phyloP scores from a whole-genome alignment of 1,139 yeast genomes.

The Blastobotrys illinoisensis region DNA sequence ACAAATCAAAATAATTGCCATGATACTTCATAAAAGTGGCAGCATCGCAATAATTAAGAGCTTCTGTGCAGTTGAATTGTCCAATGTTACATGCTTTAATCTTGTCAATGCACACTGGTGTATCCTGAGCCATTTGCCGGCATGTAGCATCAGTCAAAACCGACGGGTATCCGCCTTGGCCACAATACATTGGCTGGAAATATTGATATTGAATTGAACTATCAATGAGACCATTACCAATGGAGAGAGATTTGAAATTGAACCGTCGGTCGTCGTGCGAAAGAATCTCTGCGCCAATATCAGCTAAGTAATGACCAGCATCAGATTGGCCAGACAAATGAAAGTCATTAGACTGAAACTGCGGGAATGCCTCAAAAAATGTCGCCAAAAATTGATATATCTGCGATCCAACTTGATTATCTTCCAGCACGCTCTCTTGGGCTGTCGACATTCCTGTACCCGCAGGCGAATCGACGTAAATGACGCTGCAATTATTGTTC shows the following conservation, averaged over 20 bases:
- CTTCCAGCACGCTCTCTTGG: slow-evolving; percentile 41
- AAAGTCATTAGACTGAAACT: slow-evolving; percentile 45
- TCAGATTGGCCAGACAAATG: slow-evolving; percentile 75
- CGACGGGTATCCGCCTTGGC: slow-evolving; percentile 60
- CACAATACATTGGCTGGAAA: slow-evolving; percentile 73
- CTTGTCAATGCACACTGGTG: slow-evolving; percentile 21
- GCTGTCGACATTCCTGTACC: slow-evolving; percentile 68
- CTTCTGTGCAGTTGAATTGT: slow-evolving; percentile 11
- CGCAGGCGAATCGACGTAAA: slow-evolving; percentile 60
- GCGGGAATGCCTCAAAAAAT: slow-evolving; percentile 60
- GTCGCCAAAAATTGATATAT: slow-evolving; percentile 62
- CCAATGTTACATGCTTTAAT: slow-evolving; percentile 11
- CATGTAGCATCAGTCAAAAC: slow-evolving; percentile 53
- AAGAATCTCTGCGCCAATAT: slow-evolving; percentile 59
- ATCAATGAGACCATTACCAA: slow-evolving; percentile 72
- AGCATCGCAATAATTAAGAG: slow-evolving; percentile 13
- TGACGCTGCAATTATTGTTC: slow-evolving; percentile 56
- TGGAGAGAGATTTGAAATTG: slow-evolving; percentile 55
- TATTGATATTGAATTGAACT: slow-evolving; percentile 54
- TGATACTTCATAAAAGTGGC: slow-evolving; percentile 13
- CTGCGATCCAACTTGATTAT: slow-evolving; percentile 62
- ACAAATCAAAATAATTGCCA: slow-evolving; percentile 18
- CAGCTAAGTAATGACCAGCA: slow-evolving; percentile 73
- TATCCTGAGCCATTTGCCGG: slow-evolving; percentile 42
- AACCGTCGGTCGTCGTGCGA: slow-evolving; percentile 44